Base-by-base conservation (phyloP, 768 basidiomycete species). In the Scleroderma bovista region DNA sequence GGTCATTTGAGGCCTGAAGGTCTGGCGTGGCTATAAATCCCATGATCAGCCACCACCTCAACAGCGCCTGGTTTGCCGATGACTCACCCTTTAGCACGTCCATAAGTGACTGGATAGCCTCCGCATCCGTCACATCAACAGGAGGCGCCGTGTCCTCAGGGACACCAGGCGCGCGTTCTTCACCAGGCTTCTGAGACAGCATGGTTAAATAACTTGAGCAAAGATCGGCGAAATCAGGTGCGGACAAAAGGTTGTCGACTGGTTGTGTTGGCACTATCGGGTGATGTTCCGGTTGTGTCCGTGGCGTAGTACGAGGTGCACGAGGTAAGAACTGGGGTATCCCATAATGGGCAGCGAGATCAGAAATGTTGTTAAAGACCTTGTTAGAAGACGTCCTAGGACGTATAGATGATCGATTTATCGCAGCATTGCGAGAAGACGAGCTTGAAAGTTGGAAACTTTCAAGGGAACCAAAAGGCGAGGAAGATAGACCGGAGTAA, bases 261-360 rank as follows among this genome's bases (percentile, higher is more conserved):
- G 26, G 9, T 16, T 47, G 52, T 43, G 61, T 56, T 47, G 65
- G 48, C 33, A 60, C 63, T 51, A 68, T 59, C 47, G 62, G 37
- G 58, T 72, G 63, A 59, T 60, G 50, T 52, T 70, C 62, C 55
- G 66, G 26, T 29, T 29, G 48, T 65, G 68, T 70, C 61, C 65
- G 74, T 51, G 77, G 74, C 57, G 72, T 74, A 64, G 80, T 79
- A 47, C 79, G 76, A 53, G 86, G 86, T 49, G 80, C 78, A 46
- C 79, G 80, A 41, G 87, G 86, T 43, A 89, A 67, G 54, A 74
- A 77, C 57, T 81, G 78, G 52, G 87, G 86, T 63, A 88, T 80
- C 69, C 86, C 86, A 86, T 88, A 81, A 51, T 87, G 86, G 61
- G 81, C 74, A 59, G 85, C 82, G 50, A 86, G 72, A 71, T 84